phyloP scores from a whole-genome alignment of 192 early-diverging fungal genomes.

The Coemansia sp. region DNA sequence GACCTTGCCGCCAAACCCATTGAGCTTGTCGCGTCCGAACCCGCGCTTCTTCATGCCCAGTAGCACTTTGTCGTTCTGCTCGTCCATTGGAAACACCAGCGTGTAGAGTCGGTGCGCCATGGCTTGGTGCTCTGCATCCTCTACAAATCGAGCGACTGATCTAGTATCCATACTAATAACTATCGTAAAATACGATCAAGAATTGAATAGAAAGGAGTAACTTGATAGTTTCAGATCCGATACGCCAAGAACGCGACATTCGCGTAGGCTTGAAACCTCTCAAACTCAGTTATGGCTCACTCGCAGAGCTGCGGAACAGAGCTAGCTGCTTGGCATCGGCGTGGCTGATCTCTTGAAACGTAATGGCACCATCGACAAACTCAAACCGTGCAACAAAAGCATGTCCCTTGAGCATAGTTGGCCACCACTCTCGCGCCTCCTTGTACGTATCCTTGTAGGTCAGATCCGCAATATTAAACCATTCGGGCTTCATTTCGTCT shows the following conservation, averaged over 20 bases:
- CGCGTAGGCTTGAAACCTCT: not conserved
- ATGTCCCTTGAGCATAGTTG: slow-evolving; percentile 27
- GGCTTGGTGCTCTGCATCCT: slow-evolving; percentile 23
- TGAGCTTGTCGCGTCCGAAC: slow-evolving; percentile 68
- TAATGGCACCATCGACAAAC: slow-evolving; percentile 20
- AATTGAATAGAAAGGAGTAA: not conserved
- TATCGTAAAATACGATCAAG: not conserved
- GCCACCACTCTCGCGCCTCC: slow-evolving; percentile 50
- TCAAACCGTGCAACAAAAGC: slow-evolving; percentile 36
- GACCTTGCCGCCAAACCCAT: slow-evolving; percentile 83
- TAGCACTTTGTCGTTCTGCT: slow-evolving; percentile 47
- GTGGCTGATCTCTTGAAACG: slow-evolving; percentile 18
- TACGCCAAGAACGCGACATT: not conserved
- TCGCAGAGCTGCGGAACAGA: not conserved
- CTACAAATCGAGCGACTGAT: slow-evolving; percentile 43
- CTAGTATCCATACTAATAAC: slow-evolving; percentile 10
- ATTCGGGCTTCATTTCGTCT: slow-evolving; percentile 76
- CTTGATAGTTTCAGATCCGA: not conserved
- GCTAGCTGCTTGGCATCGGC: slow-evolving; percentile 2
- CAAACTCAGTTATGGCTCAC: slow-evolving; percentile 5
- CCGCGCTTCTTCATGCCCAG: slow-evolving; percentile 84
- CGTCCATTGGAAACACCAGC: slow-evolving; percentile 45
- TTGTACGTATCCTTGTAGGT: slow-evolving; percentile 63
- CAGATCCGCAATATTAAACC: slow-evolving; percentile 61
- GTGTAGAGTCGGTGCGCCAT: slow-evolving; percentile 46